Conservation (phyloP, 306 rosid species). For the Clitoria ternatea region DNA sequence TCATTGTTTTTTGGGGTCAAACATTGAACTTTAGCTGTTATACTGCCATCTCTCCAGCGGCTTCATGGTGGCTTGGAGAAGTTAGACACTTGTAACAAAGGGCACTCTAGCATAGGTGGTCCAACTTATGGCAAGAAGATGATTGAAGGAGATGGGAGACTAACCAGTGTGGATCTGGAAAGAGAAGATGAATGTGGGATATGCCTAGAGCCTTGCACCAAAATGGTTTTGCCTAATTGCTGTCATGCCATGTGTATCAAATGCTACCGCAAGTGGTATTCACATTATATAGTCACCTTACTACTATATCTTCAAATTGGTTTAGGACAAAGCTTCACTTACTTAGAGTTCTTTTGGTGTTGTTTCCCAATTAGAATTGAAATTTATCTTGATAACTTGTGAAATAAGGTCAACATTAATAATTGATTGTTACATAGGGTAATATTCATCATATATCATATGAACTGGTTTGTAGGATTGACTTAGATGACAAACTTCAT, state of each 20-base stretch:
- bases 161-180: constrained; percentile 49
- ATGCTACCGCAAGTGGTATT: constrained; percentile 81
- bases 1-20: constrained; percentile 17
- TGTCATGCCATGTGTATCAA: constrained; percentile 97
- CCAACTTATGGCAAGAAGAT: constrained; percentile 36
- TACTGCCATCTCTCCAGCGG: constrained; percentile 88
- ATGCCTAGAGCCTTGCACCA: constrained; percentile 92
- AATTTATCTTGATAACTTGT: no score
- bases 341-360: no score
- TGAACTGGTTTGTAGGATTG: no score
- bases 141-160: constrained; percentile 44
- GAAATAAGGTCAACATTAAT: no score
- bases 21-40: constrained; percentile 54
- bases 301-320: background rate
- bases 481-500: no score
- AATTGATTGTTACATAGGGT: no score
- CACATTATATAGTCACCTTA: background rate
- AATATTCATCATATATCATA: no score
- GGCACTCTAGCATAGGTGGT: constrained; percentile 34
- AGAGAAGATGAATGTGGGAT: constrained; percentile 98
- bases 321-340: no score
- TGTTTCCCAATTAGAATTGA: no score
- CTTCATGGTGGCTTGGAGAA: constrained; percentile 65
- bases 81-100: constrained; percentile 45
- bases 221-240: constrained; percentile 91